Conservation (phyloP, 2,329 filamentous ascomycete species). For the Fusarium scirpi region DNA sequence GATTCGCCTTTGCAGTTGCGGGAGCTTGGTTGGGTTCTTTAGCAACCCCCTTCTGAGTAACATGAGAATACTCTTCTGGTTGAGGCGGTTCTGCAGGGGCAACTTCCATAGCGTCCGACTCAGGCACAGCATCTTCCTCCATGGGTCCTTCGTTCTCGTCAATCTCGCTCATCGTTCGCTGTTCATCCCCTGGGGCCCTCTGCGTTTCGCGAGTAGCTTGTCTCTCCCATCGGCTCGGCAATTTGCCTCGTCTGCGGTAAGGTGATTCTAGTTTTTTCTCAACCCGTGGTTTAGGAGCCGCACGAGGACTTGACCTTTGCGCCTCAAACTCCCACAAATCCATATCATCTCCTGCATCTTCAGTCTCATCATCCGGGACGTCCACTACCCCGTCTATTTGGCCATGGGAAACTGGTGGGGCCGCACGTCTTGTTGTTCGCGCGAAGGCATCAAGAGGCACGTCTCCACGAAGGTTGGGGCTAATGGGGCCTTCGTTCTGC, state of each 20-base stretch:
- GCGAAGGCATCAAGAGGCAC: conserved; percentile 50
- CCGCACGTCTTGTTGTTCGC: not conserved
- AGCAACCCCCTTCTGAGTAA: conserved; percentile 49
- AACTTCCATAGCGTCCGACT: conserved; percentile 27
- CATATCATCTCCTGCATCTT: conserved; percentile 56
- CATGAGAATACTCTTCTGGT: conserved; percentile 59
- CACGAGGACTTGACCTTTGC: conserved; percentile 57
- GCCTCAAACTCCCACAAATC: conserved; percentile 71
- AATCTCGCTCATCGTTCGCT: conserved; percentile 1
- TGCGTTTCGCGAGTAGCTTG: conserved; percentile 40
- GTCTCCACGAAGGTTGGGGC: conserved; percentile 52
- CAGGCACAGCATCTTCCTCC: conserved; percentile 14
- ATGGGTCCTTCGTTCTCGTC: not conserved
- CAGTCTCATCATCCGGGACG: conserved; percentile 34
- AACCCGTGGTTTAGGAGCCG: conserved; percentile 48
- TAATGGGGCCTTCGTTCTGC: conserved; percentile 54
- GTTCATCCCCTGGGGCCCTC: not conserved
- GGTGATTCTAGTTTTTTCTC: conserved; percentile 42
- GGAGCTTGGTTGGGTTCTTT: conserved; percentile 33
- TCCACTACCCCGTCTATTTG: conserved; percentile 33
- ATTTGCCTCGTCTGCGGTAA: conserved; percentile 38
- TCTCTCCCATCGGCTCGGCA: conserved; percentile 58
- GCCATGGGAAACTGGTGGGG: conserved; percentile 2
- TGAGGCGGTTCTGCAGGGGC: conserved; percentile 38
- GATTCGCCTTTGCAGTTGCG: conserved; percentile 48